phyloP scores from a whole-genome alignment of 1,139 yeast species.

The Suhomyces anneliseae region DNA sequence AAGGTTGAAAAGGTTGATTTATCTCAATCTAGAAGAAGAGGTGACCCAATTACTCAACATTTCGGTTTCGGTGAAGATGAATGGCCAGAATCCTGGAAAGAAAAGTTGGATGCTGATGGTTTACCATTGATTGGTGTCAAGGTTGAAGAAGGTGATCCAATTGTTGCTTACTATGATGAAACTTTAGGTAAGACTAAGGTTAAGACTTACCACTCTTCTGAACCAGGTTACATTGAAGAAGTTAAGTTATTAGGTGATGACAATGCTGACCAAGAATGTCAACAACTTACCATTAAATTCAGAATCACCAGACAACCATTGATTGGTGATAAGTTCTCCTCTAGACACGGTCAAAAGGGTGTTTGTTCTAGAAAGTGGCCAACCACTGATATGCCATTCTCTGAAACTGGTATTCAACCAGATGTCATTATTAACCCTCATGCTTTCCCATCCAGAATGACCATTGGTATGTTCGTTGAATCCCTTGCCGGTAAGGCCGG shows the following conservation, averaged over 20 bases:
- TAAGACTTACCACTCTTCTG: constrained; percentile 90
- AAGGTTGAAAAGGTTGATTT: constrained; percentile 92
- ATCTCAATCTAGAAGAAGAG: constrained; percentile 74
- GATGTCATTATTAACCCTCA: constrained; percentile 97
- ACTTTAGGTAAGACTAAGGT: constrained; percentile 87
- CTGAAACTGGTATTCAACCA: constrained; percentile 94
- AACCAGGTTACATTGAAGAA: constrained; percentile 94
- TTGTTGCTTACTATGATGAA: constrained; percentile 90
- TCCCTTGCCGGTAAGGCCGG: constrained; percentile 98
- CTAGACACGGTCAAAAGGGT: constrained; percentile 99
- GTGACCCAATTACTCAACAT: constrained; percentile 93
- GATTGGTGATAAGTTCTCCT: constrained; percentile 97
- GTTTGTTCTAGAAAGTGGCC: constrained; percentile 99
- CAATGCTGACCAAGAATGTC: constrained; percentile 73
- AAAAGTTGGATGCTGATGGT: constrained; percentile 88
- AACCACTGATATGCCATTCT: constrained; percentile 92
- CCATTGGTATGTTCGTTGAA: constrained; percentile 99
- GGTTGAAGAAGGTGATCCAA: constrained; percentile 95
- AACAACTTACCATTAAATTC: constrained; percentile 81
- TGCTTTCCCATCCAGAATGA: constrained; percentile 99
- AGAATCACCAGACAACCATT: constrained; percentile 90
- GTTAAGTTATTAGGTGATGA: constrained; percentile 92
- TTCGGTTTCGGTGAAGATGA: constrained; percentile 92
- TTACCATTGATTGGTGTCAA: constrained; percentile 85
- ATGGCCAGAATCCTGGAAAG: constrained; percentile 91